These are phyloP conservation scores for Cryptococcus sp. DNA, from an alignment of 1,284 basidiomycete species.

Conservation along the genomic window DNA sequence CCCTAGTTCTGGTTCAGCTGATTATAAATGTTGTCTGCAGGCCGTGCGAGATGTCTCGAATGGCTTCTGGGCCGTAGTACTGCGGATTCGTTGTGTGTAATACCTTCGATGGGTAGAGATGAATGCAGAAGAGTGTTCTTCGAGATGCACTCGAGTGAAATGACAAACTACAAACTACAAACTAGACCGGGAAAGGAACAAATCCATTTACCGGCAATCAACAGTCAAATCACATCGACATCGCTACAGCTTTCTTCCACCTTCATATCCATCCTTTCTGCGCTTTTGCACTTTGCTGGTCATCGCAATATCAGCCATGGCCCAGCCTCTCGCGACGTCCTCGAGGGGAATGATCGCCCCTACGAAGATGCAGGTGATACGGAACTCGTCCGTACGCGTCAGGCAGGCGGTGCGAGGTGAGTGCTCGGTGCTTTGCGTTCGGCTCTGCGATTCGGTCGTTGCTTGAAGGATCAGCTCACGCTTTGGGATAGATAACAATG, in stretches of 20 bases:
- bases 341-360: constrained; percentile 10
- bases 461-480: not conserved
- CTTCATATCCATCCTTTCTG: not conserved
- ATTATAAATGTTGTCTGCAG: too few relatives aligned
- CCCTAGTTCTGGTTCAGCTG: too few relatives aligned
- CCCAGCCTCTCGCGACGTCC: constrained; percentile 14
- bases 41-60: too few relatives aligned
- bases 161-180: not conserved
- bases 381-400: constrained; percentile 38
- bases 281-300: not conserved
- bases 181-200: not conserved
- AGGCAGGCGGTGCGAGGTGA: constrained; percentile 48
- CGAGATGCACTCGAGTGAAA: not conserved
- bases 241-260: not conserved
- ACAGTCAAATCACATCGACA: not conserved
- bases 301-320: not conserved
- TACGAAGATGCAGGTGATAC: constrained; percentile 33
- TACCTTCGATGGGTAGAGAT: not conserved
- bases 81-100: not conserved
- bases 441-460: not conserved
- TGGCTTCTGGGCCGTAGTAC: too few relatives aligned
- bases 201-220: not conserved
- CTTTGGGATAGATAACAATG: constrained; percentile 73
- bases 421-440: constrained; percentile 7
- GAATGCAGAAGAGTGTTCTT: not conserved